Evolutionary conservation across 768 basidiomycete species (phyloP).

Genomic region (Kwoniella dejecticola): DNA sequence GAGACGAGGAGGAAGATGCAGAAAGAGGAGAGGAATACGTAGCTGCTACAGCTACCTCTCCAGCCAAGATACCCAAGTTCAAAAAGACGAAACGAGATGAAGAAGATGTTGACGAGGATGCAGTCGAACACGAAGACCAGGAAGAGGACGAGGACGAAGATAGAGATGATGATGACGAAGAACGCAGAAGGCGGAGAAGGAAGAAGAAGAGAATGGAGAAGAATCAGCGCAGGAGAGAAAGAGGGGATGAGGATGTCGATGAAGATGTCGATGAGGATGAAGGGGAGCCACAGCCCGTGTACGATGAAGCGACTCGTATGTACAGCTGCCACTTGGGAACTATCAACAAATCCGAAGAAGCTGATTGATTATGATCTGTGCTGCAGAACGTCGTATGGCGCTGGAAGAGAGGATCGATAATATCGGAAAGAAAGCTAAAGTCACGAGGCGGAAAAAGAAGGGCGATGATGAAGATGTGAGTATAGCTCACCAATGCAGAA

Average conservation of each 20-base stretch:
- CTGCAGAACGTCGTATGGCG: slow-evolving; percentile 70
- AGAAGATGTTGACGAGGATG: slow-evolving; percentile 51
- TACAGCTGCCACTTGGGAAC: neutral
- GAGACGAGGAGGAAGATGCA: slow-evolving; percentile 56
- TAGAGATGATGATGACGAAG: slow-evolving; percentile 37
- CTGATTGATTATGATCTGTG: slow-evolving; percentile 1
- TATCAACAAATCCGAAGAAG: neutral
- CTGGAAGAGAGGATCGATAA: slow-evolving; percentile 84
- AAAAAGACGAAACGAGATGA: slow-evolving; percentile 51
- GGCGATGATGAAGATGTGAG: slow-evolving; percentile 69
- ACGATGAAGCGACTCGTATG: slow-evolving; percentile 62
- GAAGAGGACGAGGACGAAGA: slow-evolving; percentile 59
- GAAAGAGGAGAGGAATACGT: slow-evolving; percentile 60
- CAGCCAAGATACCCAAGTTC: slow-evolving; percentile 46
- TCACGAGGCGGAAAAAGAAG: slow-evolving; percentile 66
- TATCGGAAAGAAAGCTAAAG: slow-evolving; percentile 75
- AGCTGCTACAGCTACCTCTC: slow-evolving; percentile 27
- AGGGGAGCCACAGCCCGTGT: slow-evolving; percentile 69
- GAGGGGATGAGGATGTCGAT: slow-evolving; percentile 54
- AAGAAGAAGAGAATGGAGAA: slow-evolving; percentile 61
- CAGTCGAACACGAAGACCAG: slow-evolving; percentile 44
- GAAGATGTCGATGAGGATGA: slow-evolving; percentile 61
- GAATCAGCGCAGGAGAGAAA: slow-evolving; percentile 52
- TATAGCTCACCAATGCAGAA: neutral
- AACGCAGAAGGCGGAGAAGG: slow-evolving; percentile 52